Evolutionary conservation across 352 stramenopile species (phyloP).

Genomic region (Globisporangium iwayamae): DNA sequence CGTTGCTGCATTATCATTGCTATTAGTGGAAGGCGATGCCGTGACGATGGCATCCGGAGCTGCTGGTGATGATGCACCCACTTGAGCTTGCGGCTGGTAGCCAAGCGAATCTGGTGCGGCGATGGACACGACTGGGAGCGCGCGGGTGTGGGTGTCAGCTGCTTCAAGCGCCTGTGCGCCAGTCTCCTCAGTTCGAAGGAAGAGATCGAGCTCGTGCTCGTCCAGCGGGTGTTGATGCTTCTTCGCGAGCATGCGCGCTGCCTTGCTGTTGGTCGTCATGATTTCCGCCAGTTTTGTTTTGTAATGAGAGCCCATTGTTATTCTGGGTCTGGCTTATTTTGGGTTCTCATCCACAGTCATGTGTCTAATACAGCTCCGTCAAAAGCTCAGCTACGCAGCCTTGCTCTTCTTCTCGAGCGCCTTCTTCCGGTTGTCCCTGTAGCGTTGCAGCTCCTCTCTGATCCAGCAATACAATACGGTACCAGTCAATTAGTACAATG

Average conservation of each 20-base stretch:
- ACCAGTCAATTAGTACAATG: not conserved
- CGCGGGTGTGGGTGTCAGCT: not conserved
- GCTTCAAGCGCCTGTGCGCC: not conserved
- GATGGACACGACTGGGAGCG: not conserved
- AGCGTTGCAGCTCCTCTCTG: slow-evolving; percentile 66
- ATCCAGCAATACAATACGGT: not conserved
- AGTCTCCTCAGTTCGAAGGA: slow-evolving; percentile 22
- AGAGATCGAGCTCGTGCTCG: slow-evolving; percentile 65
- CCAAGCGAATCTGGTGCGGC: slow-evolving; percentile 8
- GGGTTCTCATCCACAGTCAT: no score
- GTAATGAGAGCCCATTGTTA: no score
- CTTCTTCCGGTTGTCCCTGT: slow-evolving; percentile 56
- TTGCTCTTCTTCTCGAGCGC: slow-evolving; percentile 52
- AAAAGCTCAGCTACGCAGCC: slow-evolving; percentile 11
- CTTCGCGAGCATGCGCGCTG: slow-evolving; percentile 38
- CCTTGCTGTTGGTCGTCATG: slow-evolving; percentile 23
- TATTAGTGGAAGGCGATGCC: not conserved
- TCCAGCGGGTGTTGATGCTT: slow-evolving; percentile 44
- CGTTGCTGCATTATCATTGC: not conserved
- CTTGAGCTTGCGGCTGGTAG: not conserved
- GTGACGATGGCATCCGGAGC: not conserved
- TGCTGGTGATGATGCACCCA: not conserved
- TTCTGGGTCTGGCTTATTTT: no score
- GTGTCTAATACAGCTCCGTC: not conserved
- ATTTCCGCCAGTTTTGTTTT: no score